phyloP scores from a whole-genome alignment of 148 eudicot genomes.

The Vaccinium darrowii region DNA sequence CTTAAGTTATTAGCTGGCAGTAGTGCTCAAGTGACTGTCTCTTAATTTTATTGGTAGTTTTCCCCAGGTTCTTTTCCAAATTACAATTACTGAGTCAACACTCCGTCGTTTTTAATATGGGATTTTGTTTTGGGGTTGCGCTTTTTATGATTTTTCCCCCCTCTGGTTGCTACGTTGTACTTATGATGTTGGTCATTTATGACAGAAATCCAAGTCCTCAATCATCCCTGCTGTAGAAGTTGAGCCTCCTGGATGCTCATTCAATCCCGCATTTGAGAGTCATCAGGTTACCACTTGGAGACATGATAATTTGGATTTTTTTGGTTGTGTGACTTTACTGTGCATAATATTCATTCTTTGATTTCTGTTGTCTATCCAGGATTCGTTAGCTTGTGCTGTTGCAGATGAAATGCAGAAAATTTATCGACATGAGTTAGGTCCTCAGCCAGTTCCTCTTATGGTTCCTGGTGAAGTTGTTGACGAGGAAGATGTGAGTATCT shows the following conservation, averaged over 20 bases:
- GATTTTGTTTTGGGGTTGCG: neutral
- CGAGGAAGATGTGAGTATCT: constrained; percentile 75
- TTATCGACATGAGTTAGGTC: constrained; percentile 72
- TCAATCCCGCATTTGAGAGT: constrained; percentile 70
- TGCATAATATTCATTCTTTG: neutral
- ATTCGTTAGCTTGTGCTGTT: constrained; percentile 83
- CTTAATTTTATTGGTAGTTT: neutral
- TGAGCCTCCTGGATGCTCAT: constrained; percentile 92
- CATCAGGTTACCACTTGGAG: constrained; percentile 62
- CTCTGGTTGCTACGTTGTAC: neutral
- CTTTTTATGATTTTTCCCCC: neutral
- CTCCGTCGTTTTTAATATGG: constrained; percentile 8
- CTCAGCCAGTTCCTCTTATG: constrained; percentile 72
- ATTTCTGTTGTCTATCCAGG: constrained; percentile 36
- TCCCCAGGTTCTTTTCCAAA: neutral
- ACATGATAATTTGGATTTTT: neutral
- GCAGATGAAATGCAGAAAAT: constrained; percentile 96
- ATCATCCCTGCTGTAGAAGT: constrained; percentile 87
- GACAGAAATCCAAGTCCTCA: constrained; percentile 55
- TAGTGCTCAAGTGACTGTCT: neutral
- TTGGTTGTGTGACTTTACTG: neutral
- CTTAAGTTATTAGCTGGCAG: neutral
- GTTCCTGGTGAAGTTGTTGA: constrained; percentile 66
- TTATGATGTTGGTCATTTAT: neutral
- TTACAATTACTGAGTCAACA: neutral